Evolutionary conservation across 352 stramenopile genomes (phyloP).

Genomic region (Globisporangium parvum): DNA sequence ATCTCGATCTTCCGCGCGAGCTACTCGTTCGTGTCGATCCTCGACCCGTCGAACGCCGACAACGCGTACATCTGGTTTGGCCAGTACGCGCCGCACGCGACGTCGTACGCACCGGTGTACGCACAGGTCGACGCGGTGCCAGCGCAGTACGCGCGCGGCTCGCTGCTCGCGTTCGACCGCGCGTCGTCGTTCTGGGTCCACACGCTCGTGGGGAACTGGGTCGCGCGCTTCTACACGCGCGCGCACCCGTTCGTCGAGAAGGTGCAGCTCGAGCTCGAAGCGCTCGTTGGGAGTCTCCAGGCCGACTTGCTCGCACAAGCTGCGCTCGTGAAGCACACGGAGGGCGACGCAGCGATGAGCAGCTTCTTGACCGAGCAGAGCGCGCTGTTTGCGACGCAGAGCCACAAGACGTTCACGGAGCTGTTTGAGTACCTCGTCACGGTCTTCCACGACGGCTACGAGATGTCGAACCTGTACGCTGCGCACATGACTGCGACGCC

Average conservation of each 20-base stretch:
- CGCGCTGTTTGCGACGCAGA: slow-evolving; percentile 39
- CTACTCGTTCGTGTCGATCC: slow-evolving; percentile 84
- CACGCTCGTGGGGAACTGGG: slow-evolving; percentile 85
- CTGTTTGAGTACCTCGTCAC: slow-evolving; percentile 72
- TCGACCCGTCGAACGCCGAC: slow-evolving; percentile 51
- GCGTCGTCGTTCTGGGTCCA: slow-evolving; percentile 71
- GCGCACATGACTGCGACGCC: slow-evolving; percentile 33
- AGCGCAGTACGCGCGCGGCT: slow-evolving; percentile 40
- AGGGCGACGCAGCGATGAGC: slow-evolving; percentile 38
- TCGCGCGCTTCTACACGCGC: slow-evolving; percentile 63
- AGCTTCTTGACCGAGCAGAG: slow-evolving; percentile 57
- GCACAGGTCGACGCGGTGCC: slow-evolving; percentile 49
- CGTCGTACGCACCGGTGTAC: slow-evolving; percentile 89
- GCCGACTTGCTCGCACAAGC: slow-evolving; percentile 31
- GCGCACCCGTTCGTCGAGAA: slow-evolving; percentile 51
- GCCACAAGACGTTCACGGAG: slow-evolving; percentile 39
- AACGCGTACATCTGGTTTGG: slow-evolving; percentile 82
- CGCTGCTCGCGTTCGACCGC: slow-evolving; percentile 58
- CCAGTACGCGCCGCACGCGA: slow-evolving; percentile 86
- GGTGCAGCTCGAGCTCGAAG: slow-evolving; percentile 57
- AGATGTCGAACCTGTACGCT: slow-evolving; percentile 49
- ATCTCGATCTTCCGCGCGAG: slow-evolving; percentile 93
- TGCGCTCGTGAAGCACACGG: slow-evolving; percentile 23
- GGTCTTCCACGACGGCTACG: slow-evolving; percentile 80
- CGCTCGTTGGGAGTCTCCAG: slow-evolving; percentile 29